phyloP scores from a whole-genome alignment of 75 land plant genomes.

The Azolla pinnata region DNA sequence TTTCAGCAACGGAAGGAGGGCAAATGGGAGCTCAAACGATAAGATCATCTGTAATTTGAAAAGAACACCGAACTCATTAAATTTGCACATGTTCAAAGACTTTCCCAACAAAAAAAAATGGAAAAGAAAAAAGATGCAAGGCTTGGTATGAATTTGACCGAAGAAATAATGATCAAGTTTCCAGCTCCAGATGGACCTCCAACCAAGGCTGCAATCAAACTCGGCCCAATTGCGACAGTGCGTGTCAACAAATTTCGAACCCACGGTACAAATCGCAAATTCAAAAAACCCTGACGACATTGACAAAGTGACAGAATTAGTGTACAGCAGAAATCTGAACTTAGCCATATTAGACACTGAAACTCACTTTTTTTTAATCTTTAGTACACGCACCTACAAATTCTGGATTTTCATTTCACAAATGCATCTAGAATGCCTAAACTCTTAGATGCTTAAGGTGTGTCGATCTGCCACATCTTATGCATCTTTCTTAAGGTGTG shows the following conservation, averaged over 20 bases:
- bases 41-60: conserved; percentile 65
- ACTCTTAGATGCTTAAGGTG: too few relatives aligned
- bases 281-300: conserved; percentile 61
- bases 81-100: background rate
- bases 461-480: too few relatives aligned
- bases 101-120: background rate
- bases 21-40: conserved; percentile 88
- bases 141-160: conserved; percentile 20
- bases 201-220: conserved; percentile 52
- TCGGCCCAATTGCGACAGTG: conserved; percentile 32
- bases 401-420: too few relatives aligned
- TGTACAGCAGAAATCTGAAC: background rate
- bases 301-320: conserved; percentile 13
- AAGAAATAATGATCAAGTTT: conserved; percentile 61
- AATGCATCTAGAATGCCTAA: too few relatives aligned
- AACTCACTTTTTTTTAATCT: too few relatives aligned
- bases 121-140: background rate
- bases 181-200: conserved; percentile 91
- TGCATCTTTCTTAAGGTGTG: too few relatives aligned
- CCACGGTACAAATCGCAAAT: conserved; percentile 69
- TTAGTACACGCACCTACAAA: too few relatives aligned
- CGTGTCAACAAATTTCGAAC: conserved; percentile 29
- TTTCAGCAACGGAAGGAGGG: conserved; percentile 82
- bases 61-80: background rate
- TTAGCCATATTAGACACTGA: too few relatives aligned